Conservation (phyloP, 768 basidiomycete species). For the Tylopilus balloui region DNA sequence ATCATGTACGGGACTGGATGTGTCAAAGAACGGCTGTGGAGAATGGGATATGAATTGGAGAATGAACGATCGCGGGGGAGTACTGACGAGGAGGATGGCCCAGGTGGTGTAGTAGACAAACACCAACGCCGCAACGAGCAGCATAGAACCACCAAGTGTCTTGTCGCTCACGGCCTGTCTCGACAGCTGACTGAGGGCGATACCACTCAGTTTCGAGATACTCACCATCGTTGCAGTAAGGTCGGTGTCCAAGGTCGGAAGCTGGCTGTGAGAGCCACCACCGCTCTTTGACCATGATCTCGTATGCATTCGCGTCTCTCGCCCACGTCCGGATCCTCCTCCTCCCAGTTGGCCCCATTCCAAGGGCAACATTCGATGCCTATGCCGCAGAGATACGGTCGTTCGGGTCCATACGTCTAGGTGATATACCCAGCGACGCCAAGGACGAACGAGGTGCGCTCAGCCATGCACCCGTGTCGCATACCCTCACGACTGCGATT, state of each 20-base stretch:
- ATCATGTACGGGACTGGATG: conserved; percentile 63
- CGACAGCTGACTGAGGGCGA: conserved; percentile 4
- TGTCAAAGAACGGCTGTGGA: conserved; percentile 76
- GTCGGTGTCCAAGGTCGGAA: conserved; percentile 16
- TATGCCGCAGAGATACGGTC: conserved; percentile 71
- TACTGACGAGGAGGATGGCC: conserved; percentile 79
- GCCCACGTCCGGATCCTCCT: conserved; percentile 84
- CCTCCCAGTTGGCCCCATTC: conserved; percentile 78
- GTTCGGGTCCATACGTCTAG: conserved; percentile 69
- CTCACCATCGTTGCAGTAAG: conserved; percentile 26
- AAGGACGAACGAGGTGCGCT: conserved; percentile 70
- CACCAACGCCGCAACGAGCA: conserved; percentile 67
- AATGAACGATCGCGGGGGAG: neutral
- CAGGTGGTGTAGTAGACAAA: conserved; percentile 92
- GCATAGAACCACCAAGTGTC: conserved; percentile 72
- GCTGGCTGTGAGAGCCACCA: neutral
- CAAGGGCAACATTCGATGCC: conserved; percentile 61
- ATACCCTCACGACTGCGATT: conserved; percentile 5
- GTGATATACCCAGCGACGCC: conserved; percentile 77
- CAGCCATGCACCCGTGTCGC: neutral
- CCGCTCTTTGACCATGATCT: conserved; percentile 49
- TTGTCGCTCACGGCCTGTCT: conserved; percentile 76
- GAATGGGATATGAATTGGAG: conserved; percentile 5
- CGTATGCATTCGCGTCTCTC: conserved; percentile 71
- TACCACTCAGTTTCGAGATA: neutral